Evolutionary conservation across 164 flowering plant genomes (phyloP), one percentile per base, ranked within the genome.

Genomic region (Tinospora cordifolia): DNA sequence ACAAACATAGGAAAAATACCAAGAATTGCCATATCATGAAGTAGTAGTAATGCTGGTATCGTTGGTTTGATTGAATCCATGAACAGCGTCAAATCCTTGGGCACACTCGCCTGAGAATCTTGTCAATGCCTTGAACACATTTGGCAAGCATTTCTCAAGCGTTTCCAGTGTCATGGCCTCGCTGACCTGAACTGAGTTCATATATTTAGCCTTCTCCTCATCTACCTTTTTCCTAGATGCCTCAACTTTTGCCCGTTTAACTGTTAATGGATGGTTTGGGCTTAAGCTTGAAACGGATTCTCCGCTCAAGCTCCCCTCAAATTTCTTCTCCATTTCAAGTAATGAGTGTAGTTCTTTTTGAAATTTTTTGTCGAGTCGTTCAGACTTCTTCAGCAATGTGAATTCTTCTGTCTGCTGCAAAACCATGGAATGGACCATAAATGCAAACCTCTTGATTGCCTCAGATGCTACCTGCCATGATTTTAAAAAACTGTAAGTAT

Each of bases 121-220:
- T 78, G 81, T 79, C 54, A 92, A 66, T 38, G 92, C 87, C 73
- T 79, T 86, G 69, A 92, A 90, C 3, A 90, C 84, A 75, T 64
- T 83, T 13, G 98, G 96, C 59, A 92, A 94, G 68, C 85, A 72
- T 38, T 81, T 84, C 72, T 83, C 83, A 26, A 92, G 84, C 77
- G 83, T 85, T 71, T 75, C 84, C 66, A 87, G 76, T 21, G 81
- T 88, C 98, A 87, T 87, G 70, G 80, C 79, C 65, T 75, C 72
- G 63, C 82, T 86, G 24, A 70, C 78, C 71, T 83, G 79, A 41
- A 87, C 79, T 1, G 90, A 77, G 67, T 68, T 83, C 46, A 69
- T 38, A 77, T 87, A 83, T 75, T 85, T 89, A 59, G 79, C 75
- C 80, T 86, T 88, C 83, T 85, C 92, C 27, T 51, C 74, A 5